Percentiles rank a stretch among this genome's conserved stretches.
Conservation (phyloP, 345 rosid species). For the Sisymbrium altissimum region DNA sequence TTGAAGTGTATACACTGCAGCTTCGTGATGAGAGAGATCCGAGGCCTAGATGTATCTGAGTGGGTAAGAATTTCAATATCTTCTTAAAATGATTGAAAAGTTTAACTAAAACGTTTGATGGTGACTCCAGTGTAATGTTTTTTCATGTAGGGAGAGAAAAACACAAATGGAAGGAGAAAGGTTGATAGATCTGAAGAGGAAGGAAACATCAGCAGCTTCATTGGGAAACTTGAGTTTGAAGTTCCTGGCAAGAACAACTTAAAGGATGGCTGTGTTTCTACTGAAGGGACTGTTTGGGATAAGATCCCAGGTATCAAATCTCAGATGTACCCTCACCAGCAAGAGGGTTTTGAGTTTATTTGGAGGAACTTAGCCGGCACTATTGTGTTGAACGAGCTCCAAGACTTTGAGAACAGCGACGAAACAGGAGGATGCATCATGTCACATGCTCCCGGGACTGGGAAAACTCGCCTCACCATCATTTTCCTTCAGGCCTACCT, state of each 20-base stretch:
- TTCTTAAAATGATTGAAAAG: background rate
- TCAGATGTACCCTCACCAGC: conserved; percentile 62
- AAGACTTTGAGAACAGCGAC: conserved; percentile 24
- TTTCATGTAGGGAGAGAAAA: conserved; percentile 23
- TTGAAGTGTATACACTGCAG: conserved; percentile 42
- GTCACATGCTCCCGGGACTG: conserved; percentile 89
- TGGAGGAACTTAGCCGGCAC: conserved; percentile 76
- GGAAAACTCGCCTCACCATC: conserved; percentile 73
- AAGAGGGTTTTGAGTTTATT: conserved; percentile 72
- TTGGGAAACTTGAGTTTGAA: conserved; percentile 11
- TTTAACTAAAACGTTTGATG: background rate
- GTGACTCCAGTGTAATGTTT: background rate
- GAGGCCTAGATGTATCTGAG: conserved; percentile 13
- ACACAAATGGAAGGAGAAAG: conserved; percentile 21
- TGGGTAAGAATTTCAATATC: conserved; percentile 25
- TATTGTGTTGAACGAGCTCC: conserved; percentile 43
- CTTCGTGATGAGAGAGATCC: conserved; percentile 38
- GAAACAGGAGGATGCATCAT: conserved; percentile 64
- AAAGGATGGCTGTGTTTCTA: conserved; percentile 1
- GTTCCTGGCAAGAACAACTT: background rate
- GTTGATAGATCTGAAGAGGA: conserved; percentile 16
- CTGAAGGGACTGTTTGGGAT: conserved; percentile 64
- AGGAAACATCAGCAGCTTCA: conserved; percentile 21
- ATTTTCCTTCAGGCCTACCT: conserved; percentile 57
- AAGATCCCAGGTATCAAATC: conserved; percentile 51